Base-by-base conservation (phyloP, 2,329 filamentous ascomycete species). In the Tolypocladium sp. region DNA sequence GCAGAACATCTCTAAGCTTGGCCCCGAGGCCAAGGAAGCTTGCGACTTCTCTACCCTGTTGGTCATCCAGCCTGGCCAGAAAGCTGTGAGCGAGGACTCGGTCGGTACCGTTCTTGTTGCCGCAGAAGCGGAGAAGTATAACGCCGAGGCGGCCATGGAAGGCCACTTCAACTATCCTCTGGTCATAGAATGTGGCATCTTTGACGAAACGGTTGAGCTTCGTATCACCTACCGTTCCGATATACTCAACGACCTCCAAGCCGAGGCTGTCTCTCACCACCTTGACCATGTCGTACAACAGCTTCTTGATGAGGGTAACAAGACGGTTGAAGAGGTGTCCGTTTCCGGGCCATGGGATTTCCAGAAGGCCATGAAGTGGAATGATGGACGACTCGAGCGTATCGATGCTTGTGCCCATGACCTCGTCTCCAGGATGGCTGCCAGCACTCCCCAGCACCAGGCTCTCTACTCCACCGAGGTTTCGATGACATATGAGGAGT, bases 401-500 rank as follows among this genome's bases (percentile, higher is more conserved):
- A 30, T 30, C 27, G 27, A 30, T 30, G 27, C 27, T 30, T 30
- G 27, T 30, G 27, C 27, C 2, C 27, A 30, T 30, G 27, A 30
- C 27, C 27, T 30, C 27, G 27, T 30, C 27, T 30, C 27, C 27
- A 2, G 4, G 27, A 30, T 30, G 27, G 27, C 27, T 30, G 27
- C 27, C 27, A 30, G 27, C 5, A 30, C 5, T 30, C 27, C 27
- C 27, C 27, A 64, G 15, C 65, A 68, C 15, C 62, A 67, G 4
- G 76, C 77, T 22, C 70, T 78, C 33, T 65, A 74, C 55, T 75
- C 76, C 2, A 78, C 75, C 74, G 76, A 30, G 27, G 27, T 30
- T 5, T 30, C 27, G 4, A 30, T 76, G 59, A 76, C 75, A 10
- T 78, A 77, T 59, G 58, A 66, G 51, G 69, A 78, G 38, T 66